phyloP scores from a whole-genome alignment of 192 early-diverging fungal species.

The Mycoemilia scoparia region DNA sequence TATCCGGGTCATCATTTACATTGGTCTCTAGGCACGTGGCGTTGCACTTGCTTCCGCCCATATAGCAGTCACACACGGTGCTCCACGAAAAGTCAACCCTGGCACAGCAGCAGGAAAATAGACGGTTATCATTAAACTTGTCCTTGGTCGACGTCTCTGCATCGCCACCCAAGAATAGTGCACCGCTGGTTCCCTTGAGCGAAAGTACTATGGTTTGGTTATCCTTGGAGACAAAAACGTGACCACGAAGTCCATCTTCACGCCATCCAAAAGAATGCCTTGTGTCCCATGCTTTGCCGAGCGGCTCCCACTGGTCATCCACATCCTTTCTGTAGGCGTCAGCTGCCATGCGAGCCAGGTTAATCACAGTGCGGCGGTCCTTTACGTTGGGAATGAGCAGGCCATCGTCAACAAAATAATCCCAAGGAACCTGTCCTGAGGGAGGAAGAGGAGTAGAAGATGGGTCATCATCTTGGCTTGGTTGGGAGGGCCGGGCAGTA shows the following conservation, averaged over 20 bases:
- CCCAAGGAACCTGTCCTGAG: conserved; percentile 9
- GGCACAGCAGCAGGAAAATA: conserved; percentile 95
- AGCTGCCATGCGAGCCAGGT: conserved; percentile 60
- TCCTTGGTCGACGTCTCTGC: conserved; percentile 52
- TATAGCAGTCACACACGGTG: conserved; percentile 69
- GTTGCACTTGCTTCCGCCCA: conserved; percentile 35
- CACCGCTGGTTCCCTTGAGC: conserved; percentile 71
- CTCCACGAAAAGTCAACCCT: conserved; percentile 62
- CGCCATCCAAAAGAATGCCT: conserved; percentile 57
- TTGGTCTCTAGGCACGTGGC: conserved; percentile 38
- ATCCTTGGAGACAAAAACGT: conserved; percentile 57
- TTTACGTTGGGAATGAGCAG: conserved; percentile 48
- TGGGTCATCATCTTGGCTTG: conserved; percentile 2
- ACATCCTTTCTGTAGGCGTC: conserved; percentile 62
- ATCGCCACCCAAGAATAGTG: conserved; percentile 42
- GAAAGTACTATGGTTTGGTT: conserved; percentile 58
- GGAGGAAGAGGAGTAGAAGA: neutral
- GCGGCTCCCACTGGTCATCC: conserved; percentile 44
- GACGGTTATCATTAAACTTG: conserved; percentile 76
- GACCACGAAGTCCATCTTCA: conserved; percentile 58
- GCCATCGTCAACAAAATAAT: conserved; percentile 27
- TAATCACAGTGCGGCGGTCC: conserved; percentile 50
- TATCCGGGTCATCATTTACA: conserved; percentile 34
- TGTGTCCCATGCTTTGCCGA: conserved; percentile 45
- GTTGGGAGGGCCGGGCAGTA: too few species aligned